Base-by-base conservation (phyloP, 2,329 filamentous ascomycete species). In the Aspergillus sojae region DNA sequence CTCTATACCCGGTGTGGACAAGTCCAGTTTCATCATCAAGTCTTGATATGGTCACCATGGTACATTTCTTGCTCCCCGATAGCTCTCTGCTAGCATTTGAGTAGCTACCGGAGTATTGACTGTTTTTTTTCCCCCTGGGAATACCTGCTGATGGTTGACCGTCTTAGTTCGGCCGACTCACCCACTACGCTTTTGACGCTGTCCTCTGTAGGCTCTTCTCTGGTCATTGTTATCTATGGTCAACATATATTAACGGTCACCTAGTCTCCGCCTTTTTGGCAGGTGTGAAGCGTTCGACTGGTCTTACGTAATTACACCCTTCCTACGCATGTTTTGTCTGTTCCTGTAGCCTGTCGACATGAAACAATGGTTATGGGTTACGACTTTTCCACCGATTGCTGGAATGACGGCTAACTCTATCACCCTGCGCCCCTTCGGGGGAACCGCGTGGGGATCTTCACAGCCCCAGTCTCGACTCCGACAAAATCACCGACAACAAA, bases 261-360 rank as follows among this genome's bases (percentile, higher is more conserved):
- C 65, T 64, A 96, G 92, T 99, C 79, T 99, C 95, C 74, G 92
- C 95, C 67, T 94, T 98, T 79, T 89, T 99, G 70, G 95, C 95
- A 45, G 95, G 95, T 74, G 94, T 99, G 84, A 96, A 96, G 83
- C 93, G 95, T 72, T 97, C 94, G 68, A 98, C 95, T 66, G 95
- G 95, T 75, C 86, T 99, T 82, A 97, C 94, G 95, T 99, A 91
- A 87, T 92, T 91, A 71, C 63, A 65, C 68, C 62, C 55, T 57
- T 60, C 68, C 50, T 67, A 50, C 63, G 65, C 63, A 63, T 64
- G 62, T 39, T 55, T 36, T 30, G 63, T 34, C 59, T 60, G 32
- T 14, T 6, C 21, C 9, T 32, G 55, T 16, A 14, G n/a, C 60
- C 14, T 21, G n/a, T 28, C 28, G 4, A 23, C 39, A 41, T 32